Conservation (phyloP, 2,329 filamentous ascomycete genomes). For the Bipolaris cookei region DNA sequence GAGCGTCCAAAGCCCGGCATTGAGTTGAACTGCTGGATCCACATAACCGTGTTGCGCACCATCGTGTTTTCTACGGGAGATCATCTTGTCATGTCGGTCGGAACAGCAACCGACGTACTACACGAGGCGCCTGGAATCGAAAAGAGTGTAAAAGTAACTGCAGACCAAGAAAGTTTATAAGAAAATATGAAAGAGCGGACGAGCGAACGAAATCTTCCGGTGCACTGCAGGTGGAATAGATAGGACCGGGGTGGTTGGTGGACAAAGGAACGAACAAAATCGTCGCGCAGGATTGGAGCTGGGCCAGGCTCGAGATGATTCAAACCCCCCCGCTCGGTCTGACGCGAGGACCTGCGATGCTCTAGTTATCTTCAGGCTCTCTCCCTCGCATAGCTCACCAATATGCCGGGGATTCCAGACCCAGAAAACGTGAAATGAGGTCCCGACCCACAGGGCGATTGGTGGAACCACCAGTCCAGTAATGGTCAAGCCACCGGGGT, state of each 20-base stretch:
- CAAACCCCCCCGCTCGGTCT: constrained; percentile 13
- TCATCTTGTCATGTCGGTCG: constrained; percentile 31
- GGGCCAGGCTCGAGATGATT: constrained; percentile 18
- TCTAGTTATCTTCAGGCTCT: constrained; percentile 18
- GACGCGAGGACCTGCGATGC: constrained; percentile 28
- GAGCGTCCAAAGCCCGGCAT: constrained; percentile 49
- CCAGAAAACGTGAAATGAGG: constrained; percentile 26
- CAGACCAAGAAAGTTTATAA: constrained; percentile 10
- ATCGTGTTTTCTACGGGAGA: constrained; percentile 32
- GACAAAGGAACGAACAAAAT: constrained; percentile 11
- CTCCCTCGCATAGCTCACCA: constrained; percentile 23
- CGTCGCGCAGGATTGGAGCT: constrained; percentile 14
- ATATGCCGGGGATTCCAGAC: constrained; percentile 27
- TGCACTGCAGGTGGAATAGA: constrained; percentile 2
- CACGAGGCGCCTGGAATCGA: constrained; percentile 13
- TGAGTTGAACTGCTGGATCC: constrained; percentile 46
- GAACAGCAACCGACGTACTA: constrained; percentile 14
- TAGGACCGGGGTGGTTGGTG: constrained; percentile 9
- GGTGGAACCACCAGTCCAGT: constrained; percentile 34
- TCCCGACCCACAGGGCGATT: constrained; percentile 28
- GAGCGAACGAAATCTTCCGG: constrained; percentile 11
- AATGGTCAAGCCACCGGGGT: constrained; percentile 19
- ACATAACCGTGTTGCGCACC: constrained; percentile 35
- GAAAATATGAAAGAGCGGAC: constrained; percentile 10
- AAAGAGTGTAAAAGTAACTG: constrained; percentile 7